Conservation (phyloP, 495 filamentous ascomycete genomes). For the Podospora australis region DNA sequence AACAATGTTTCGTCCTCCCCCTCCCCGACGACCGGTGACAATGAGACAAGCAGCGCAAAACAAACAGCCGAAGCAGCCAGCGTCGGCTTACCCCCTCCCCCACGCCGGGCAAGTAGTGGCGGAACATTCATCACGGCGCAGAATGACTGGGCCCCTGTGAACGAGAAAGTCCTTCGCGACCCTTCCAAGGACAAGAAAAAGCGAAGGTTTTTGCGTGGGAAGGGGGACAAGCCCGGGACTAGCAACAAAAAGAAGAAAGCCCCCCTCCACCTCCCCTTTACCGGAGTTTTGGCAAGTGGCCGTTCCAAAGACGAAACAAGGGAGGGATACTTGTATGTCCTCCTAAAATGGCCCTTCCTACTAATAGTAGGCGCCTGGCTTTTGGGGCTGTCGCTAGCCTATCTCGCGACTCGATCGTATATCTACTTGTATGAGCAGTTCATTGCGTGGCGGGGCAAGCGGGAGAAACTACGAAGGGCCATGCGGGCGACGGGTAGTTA, state of each 20-base stretch:
- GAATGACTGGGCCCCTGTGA: constrained; percentile 81
- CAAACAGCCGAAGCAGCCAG: constrained; percentile 14
- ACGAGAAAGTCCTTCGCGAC: constrained; percentile 54
- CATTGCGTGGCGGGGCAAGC: constrained; percentile 64
- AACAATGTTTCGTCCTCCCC: neutral
- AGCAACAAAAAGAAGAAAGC: constrained; percentile 26
- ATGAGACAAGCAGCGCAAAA: neutral
- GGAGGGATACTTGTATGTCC: constrained; percentile 80
- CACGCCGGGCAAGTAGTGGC: constrained; percentile 17
- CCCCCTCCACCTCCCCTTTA: constrained; percentile 3
- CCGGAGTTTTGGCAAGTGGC: constrained; percentile 23
- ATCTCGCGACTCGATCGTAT: constrained; percentile 78
- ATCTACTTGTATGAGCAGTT: constrained; percentile 82
- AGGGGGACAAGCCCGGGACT: neutral
- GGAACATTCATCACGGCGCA: constrained; percentile 60
- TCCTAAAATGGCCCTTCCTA: constrained; percentile 90
- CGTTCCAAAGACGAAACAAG: constrained; percentile 83
- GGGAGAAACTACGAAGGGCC: constrained; percentile 60
- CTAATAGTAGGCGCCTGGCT: constrained; percentile 76
- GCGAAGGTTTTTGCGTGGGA: constrained; percentile 9
- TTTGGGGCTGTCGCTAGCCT: constrained; percentile 56
- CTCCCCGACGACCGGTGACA: constrained; percentile 18
- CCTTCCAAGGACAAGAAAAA: neutral
- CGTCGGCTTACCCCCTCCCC: constrained; percentile 1
- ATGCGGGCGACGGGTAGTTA: constrained; percentile 68